Base-by-base conservation (phyloP, 2,329 filamentous ascomycete species). In the Phialocephala sp. region DNA sequence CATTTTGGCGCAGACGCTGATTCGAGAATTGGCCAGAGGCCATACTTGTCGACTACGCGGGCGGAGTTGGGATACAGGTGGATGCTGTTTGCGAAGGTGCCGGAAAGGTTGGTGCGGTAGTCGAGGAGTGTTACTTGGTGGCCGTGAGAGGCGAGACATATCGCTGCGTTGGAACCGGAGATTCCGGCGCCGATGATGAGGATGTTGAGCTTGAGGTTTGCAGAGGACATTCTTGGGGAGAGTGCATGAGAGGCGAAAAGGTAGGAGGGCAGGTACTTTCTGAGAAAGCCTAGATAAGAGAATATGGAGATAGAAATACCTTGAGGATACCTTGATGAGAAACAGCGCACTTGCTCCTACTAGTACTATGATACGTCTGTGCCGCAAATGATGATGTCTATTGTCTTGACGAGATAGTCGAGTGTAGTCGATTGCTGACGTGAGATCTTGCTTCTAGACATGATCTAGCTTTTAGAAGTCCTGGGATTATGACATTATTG, bases 181-280 rank as follows among this genome's bases (percentile, higher is more conserved):
- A 43, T 43, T 15, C 41, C 41, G 2, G 41, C 41, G 41, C 41
- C 41, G 15, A 43, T 43, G 15, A 43, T 6, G 15, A 43, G 14
- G 41, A 18, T 43, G 41, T 43, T 43, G 41, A 43, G 41, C 41
- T 43, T 43, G 41, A 43, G 41, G 15, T 43, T 43, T n/a, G 41
- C 41, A 43, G 41, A 6, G 41, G 41, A 18, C 15, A 43, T 43
- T 15, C 5, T 43, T 1, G 15, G 15, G 18, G 15, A 18, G n/a
- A n/a, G 41, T 15, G n/a, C 2, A 6, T 43, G 41, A 43, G 41
- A 43, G 41, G 6, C 4, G 15, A 14, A 18, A n/a, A 3, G 27
- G 41, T 6, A n/a, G 12, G 18, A 18, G 37, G 9, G 11, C 2
- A 41, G 9, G 37, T 5, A 18, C 15, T 18, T 18, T 8, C 12